Evolutionary conservation across 140 eudicot genomes (phyloP).

Genomic region (Oenanthe javanica): DNA sequence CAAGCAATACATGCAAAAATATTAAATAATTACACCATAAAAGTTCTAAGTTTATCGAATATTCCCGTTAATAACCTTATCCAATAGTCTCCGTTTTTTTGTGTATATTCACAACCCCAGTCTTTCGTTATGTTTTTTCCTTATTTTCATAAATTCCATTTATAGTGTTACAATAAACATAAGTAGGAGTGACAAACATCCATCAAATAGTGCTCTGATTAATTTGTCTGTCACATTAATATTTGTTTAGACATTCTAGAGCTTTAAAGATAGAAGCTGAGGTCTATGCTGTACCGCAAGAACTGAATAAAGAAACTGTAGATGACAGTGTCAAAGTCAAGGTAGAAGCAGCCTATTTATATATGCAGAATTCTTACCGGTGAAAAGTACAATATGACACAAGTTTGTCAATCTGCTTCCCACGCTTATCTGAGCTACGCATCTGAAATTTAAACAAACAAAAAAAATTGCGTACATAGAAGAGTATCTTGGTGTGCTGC

Average conservation of each 20-base stretch:
- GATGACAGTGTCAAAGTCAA: not conserved
- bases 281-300: not conserved
- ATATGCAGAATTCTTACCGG: constrained; percentile 29
- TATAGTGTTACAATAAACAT: not conserved
- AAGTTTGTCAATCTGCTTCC: constrained; percentile 45
- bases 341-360: not conserved
- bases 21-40: too few relatives aligned
- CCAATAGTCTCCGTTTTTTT: not conserved
- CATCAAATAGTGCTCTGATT: not conserved
- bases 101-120: not conserved
- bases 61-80: not conserved
- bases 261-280: not conserved
- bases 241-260: too few relatives aligned
- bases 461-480: not conserved
- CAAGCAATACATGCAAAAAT: too few relatives aligned
- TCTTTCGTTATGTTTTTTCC: not conserved
- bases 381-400: constrained; percentile 69
- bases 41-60: too few relatives aligned
- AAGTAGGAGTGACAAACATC: not conserved
- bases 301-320: not conserved
- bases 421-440: constrained; percentile 59
- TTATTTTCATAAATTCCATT: not conserved
- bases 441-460: constrained; percentile 30
- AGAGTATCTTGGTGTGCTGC: not conserved
- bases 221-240: too few relatives aligned